phyloP scores from a whole-genome alignment of 2,329 filamentous ascomycete genomes.

The Alternaria dauci region DNA sequence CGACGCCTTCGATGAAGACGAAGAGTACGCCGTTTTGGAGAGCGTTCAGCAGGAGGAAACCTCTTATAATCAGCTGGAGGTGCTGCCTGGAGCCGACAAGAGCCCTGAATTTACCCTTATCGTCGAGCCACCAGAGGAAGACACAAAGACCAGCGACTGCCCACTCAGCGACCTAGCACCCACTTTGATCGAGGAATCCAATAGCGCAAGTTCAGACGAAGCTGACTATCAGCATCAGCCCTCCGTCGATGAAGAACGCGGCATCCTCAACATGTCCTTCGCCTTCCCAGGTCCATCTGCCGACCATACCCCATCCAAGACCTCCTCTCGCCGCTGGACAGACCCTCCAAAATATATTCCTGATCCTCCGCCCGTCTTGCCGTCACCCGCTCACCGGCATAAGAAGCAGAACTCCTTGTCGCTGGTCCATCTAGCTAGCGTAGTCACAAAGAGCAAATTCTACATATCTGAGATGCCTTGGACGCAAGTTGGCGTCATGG shows the following conservation, averaged over 20 bases:
- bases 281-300: not conserved
- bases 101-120: not conserved
- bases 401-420: not conserved
- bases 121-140: not conserved
- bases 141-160: not conserved
- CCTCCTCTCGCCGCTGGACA: not conserved
- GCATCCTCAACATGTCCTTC: conserved; percentile 1
- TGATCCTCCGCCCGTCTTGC: not conserved
- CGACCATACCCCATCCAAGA: not conserved
- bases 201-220: not conserved
- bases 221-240: not conserved
- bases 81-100: not conserved
- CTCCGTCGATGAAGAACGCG: not conserved
- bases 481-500: not conserved
- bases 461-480: not conserved
- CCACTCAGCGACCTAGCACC: not conserved
- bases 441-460: conserved; percentile 1
- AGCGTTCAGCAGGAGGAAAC: not conserved
- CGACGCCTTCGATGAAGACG: not conserved
- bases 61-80: not conserved
- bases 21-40: not conserved
- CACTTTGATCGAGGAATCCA: not conserved
- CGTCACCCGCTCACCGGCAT: not conserved
- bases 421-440: conserved; percentile 1
- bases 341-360: not conserved